A percentile compares a stretch with the other conserved stretches of the same genome.
phyloP scores from a whole-genome alignment of 345 rosid genomes.

The Chamaenerion angustifolium region DNA sequence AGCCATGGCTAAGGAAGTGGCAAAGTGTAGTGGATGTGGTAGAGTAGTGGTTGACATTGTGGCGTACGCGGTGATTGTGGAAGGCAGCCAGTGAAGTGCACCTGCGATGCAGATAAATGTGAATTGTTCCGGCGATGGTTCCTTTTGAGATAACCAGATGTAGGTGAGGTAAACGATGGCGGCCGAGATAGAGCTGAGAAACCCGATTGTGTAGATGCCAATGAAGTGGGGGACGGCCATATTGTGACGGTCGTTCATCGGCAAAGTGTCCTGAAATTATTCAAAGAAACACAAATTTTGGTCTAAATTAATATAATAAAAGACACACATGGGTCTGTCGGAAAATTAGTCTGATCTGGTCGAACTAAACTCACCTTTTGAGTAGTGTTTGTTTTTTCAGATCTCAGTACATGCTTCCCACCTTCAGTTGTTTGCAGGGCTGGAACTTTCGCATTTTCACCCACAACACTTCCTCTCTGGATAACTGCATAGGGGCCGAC shows the following conservation, averaged over 20 bases:
- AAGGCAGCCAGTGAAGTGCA: constrained; percentile 54
- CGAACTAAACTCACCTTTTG: too few species aligned
- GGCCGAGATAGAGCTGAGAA: constrained; percentile 44
- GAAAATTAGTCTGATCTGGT: too few species aligned
- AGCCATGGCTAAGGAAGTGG: constrained; percentile 19
- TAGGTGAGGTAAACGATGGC: constrained; percentile 29
- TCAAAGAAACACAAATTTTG: too few species aligned
- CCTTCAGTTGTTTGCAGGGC: constrained; percentile 42
- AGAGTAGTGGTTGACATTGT: constrained; percentile 20
- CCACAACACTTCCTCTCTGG: constrained; percentile 42
- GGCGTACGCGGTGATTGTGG: constrained; percentile 28
- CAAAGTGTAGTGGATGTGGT: constrained; percentile 21
- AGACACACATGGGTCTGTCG: too few species aligned
- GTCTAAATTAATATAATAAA: too few species aligned
- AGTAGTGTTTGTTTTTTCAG: constrained; percentile 12
- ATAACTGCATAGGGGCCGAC: constrained; percentile 52
- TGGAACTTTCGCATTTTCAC: constrained; percentile 28
- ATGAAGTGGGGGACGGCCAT: constrained; percentile 24
- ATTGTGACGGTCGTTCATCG: constrained; percentile 4
- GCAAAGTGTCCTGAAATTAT: constrained; percentile 17
- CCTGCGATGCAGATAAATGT: constrained; percentile 38
- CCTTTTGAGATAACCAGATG: constrained; percentile 19
- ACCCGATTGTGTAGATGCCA: constrained; percentile 41
- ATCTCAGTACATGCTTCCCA: constrained; percentile 15
- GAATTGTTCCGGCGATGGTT: constrained; percentile 27